phyloP scores from a whole-genome alignment of 2,329 filamentous ascomycete species.

The Fusarium sp. region DNA sequence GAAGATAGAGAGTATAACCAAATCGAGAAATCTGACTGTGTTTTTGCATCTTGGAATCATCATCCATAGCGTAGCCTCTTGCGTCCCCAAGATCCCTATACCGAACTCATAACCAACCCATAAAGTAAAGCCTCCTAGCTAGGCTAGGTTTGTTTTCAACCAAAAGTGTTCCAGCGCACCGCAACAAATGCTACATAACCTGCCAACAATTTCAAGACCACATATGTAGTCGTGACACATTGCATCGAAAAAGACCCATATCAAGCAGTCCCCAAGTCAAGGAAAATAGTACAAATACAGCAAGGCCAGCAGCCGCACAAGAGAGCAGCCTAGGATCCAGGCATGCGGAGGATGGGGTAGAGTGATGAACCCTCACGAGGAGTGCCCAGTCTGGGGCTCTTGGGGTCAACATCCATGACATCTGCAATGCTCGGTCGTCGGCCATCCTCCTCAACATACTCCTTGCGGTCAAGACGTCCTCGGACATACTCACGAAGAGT shows the following conservation, averaged over 20 bases:
- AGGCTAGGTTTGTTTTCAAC: constrained; percentile 2
- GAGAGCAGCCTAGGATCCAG: constrained; percentile 42
- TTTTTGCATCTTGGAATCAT: constrained; percentile 1
- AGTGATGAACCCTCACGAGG: constrained; percentile 49
- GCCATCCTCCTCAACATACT: constrained; percentile 56
- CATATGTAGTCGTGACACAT: background rate
- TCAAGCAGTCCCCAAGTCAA: constrained; percentile 1
- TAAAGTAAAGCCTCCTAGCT: background rate
- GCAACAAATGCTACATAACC: constrained; percentile 2
- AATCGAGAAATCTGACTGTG: constrained; percentile 3
- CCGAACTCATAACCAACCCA: constrained; percentile 4
- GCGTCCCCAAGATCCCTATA: background rate
- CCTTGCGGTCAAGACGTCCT: constrained; percentile 65
- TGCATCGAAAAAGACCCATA: background rate
- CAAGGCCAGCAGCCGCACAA: constrained; percentile 21
- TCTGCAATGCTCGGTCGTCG: constrained; percentile 39
- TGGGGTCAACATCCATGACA: constrained; percentile 52
- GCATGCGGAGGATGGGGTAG: constrained; percentile 55
- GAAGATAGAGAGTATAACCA: background rate
- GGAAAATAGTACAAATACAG: constrained; percentile 38
- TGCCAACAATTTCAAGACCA: background rate
- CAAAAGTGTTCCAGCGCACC: constrained; percentile 1
- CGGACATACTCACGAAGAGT: constrained; percentile 68
- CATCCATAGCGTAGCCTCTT: constrained; percentile 2
- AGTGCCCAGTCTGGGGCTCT: constrained; percentile 43